These are phyloP conservation scores for Fusarium sp. DNA, from an alignment of 2,329 filamentous ascomycete species.

Conservation along the genomic window DNA sequence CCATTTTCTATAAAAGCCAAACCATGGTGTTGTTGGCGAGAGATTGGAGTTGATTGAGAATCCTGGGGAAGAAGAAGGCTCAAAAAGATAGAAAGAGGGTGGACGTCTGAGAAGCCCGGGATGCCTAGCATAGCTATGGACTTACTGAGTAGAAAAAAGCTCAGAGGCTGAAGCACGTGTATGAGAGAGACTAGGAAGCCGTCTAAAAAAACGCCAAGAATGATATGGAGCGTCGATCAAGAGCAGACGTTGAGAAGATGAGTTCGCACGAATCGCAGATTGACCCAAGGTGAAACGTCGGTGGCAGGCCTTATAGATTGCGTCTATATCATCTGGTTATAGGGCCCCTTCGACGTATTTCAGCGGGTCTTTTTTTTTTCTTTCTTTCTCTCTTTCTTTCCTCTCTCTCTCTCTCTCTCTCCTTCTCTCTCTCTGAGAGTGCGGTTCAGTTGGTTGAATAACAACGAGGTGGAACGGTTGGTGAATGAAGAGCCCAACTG, in stretches of 20 bases:
- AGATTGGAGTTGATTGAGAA: constrained; percentile 3
- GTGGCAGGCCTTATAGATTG: constrained; percentile 15
- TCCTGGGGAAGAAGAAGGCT: constrained; percentile 10
- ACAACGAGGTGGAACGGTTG: constrained; percentile 25
- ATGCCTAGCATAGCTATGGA: constrained; percentile 17
- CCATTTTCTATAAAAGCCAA: constrained; percentile 3
- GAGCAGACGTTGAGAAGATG: constrained; percentile 15
- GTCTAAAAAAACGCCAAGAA: constrained; percentile 13
- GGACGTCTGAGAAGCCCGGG: constrained; percentile 15
- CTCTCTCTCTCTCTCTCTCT: no score
- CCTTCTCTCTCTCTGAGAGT: constrained; percentile 5
- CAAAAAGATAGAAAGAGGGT: constrained; percentile 10
- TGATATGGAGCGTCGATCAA: constrained; percentile 20
- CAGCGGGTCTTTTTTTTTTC: constrained; percentile 7
- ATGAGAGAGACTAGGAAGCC: constrained; percentile 21
- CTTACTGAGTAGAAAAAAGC: constrained; percentile 27
- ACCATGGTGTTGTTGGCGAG: constrained; percentile 11
- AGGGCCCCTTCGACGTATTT: constrained; percentile 1
- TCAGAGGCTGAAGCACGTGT: constrained; percentile 7
- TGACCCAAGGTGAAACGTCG: constrained; percentile 10
- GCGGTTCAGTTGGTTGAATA: constrained; percentile 22
- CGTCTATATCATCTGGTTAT: neutral
- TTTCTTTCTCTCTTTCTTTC: neutral
- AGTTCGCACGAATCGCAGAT: constrained; percentile 18
- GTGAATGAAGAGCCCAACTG: constrained; percentile 33